These are phyloP conservation scores for Candida maris DNA, from an alignment of 805 yeast genomes.

Conservation along the genomic window DNA sequence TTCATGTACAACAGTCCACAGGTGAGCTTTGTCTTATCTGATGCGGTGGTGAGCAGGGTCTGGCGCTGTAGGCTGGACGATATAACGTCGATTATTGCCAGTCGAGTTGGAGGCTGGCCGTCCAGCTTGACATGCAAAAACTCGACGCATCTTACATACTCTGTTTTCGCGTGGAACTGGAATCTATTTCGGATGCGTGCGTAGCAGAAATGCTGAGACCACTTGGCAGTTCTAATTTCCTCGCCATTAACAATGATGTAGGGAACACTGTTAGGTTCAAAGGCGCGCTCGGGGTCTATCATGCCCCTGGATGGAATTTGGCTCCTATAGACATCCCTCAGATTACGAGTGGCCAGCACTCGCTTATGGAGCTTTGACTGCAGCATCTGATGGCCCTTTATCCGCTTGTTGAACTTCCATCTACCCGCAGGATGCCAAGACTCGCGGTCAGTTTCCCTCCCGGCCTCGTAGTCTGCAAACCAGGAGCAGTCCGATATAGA, in stretches of 20 bases:
- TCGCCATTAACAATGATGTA: constrained; percentile 6
- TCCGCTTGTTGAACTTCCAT: constrained; percentile 11
- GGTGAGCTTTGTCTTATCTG: constrained; percentile 2
- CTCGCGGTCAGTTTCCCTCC: constrained; percentile 5
- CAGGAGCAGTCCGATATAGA: constrained; percentile 15
- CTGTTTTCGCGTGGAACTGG: constrained; percentile 3
- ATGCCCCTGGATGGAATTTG: constrained; percentile 3
- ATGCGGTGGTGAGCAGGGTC: constrained; percentile 4
- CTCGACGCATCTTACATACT: constrained; percentile 13
- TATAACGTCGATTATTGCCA: constrained; percentile 13
- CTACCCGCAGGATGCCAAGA: constrained; percentile 10
- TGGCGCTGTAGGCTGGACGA: constrained; percentile 6
- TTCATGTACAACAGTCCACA: constrained; percentile 8
- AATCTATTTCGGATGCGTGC: constrained; percentile 10
- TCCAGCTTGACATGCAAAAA: constrained; percentile 8
- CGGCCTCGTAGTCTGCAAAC: constrained; percentile 9
- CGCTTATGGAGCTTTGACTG: constrained; percentile 11
- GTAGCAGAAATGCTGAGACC: constrained; percentile 7
- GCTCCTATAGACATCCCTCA: constrained; percentile 3
- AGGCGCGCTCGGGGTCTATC: constrained; percentile 8
- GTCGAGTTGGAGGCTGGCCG: constrained; percentile 5
- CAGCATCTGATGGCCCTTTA: constrained; percentile 9
- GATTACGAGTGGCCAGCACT: constrained; percentile 2
- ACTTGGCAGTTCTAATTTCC: constrained; percentile 4
- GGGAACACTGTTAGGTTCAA: constrained; percentile 5